Evolutionary conservation across 2,329 filamentous ascomycete species (phyloP).

Genomic region (Paraphaeosphaeria sporulosa): DNA sequence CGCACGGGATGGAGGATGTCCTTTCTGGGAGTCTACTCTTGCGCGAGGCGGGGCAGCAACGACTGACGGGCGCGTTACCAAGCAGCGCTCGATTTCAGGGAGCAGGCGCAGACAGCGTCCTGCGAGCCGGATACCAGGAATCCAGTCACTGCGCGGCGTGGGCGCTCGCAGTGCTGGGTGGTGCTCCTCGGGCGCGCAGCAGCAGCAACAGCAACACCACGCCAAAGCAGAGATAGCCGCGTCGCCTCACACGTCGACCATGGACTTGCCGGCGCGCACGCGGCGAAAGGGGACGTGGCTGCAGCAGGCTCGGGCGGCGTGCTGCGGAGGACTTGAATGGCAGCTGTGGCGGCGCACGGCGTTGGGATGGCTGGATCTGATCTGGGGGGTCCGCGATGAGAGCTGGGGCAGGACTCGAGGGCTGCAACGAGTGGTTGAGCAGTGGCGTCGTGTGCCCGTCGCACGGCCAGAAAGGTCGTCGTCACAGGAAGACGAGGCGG

Average conservation of each 20-base stretch:
- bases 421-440: constrained; percentile 22
- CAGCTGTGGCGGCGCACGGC: constrained; percentile 28
- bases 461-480: constrained; percentile 32
- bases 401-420: constrained; percentile 8
- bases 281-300: constrained; percentile 43
- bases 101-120: constrained; percentile 12
- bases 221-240: constrained; percentile 36
- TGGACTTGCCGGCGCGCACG: constrained; percentile 27
- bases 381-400: constrained; percentile 20
- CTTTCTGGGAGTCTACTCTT: constrained; percentile 29
- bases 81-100: constrained; percentile 12
- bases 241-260: constrained; percentile 32
- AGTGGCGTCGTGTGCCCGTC: constrained; percentile 31
- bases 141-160: constrained; percentile 11
- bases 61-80: constrained; percentile 29
- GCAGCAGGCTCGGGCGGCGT: constrained; percentile 35
- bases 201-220: constrained; percentile 34
- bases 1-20: constrained; percentile 26
- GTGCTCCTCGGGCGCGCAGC: constrained; percentile 31
- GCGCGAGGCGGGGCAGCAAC: constrained; percentile 26
- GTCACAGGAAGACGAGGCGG: constrained; percentile 21
- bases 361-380: constrained; percentile 33
- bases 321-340: constrained; percentile 23
- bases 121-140: constrained; percentile 17
- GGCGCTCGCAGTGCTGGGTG: constrained; percentile 23